A percentile compares a stretch with the other conserved stretches of the same genome.
These are phyloP conservation scores for Umbelopsis vinacea DNA, from an alignment of 192 early-diverging fungal genomes.

Conservation along the genomic window DNA sequence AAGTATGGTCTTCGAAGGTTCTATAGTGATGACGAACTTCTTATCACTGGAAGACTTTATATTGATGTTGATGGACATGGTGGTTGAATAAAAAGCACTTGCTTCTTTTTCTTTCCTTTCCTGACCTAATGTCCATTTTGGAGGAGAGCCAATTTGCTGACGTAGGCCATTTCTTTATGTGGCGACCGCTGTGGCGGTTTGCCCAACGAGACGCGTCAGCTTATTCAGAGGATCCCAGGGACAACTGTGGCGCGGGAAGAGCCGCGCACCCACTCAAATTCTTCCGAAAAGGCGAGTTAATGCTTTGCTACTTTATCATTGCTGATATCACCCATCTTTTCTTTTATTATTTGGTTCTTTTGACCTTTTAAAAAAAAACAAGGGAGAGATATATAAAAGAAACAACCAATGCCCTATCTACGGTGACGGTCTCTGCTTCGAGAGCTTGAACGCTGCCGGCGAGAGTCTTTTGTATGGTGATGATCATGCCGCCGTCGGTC, in stretches of 20 bases:
- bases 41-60: conserved; percentile 78
- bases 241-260: background rate
- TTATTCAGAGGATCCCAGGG: background rate
- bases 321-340: too few relatives aligned
- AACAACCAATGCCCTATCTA: background rate
- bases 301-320: too few relatives aligned
- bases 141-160: background rate
- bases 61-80: conserved; percentile 70
- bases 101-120: too few relatives aligned
- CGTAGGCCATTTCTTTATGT: conserved; percentile 23
- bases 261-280: too few relatives aligned
- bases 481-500: background rate
- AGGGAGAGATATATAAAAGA: too few relatives aligned
- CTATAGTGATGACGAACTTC: conserved; percentile 68
- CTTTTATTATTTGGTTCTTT: too few relatives aligned
- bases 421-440: background rate
- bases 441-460: background rate
- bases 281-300: too few relatives aligned
- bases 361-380: too few relatives aligned
- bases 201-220: background rate
- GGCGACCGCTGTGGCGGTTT: background rate
- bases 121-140: background rate
- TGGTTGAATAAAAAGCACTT: conserved; percentile 10
- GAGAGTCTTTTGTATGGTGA: background rate
- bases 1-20: conserved; percentile 63